Conservation (phyloP, 352 stramenopile genomes). For the Saprolegnia diclina region DNA sequence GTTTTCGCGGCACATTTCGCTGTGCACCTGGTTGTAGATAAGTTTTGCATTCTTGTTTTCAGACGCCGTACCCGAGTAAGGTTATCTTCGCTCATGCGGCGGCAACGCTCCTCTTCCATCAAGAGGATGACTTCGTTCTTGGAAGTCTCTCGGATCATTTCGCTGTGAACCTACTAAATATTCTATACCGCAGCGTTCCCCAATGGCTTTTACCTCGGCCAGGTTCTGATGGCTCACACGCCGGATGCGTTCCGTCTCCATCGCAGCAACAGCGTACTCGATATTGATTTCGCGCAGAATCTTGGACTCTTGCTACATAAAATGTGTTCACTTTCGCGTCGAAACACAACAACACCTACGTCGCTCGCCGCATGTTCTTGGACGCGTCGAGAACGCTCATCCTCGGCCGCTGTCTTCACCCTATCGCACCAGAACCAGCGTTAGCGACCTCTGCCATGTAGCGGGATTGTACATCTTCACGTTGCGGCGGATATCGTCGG, state of each 20-base stretch:
- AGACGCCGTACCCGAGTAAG: neutral
- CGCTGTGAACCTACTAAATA: conserved; percentile 10
- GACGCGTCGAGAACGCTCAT: conserved; percentile 50
- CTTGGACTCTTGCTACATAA: conserved; percentile 40
- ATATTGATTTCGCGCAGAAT: conserved; percentile 74
- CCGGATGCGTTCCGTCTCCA: conserved; percentile 56
- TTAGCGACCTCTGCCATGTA: neutral
- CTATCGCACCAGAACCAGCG: conserved; percentile 28
- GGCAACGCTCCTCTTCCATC: conserved; percentile 21
- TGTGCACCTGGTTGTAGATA: conserved; percentile 37
- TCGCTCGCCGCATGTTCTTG: conserved; percentile 31
- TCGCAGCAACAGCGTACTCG: conserved; percentile 50
- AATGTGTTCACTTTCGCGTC: neutral
- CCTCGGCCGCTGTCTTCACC: conserved; percentile 46
- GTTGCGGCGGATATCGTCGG: conserved; percentile 3
- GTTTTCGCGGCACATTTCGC: conserved; percentile 50
- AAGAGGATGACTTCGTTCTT: conserved; percentile 6
- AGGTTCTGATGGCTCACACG: conserved; percentile 60
- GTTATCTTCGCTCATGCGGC: conserved; percentile 20
- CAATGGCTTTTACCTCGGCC: conserved; percentile 26
- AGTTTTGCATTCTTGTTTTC: too few species aligned
- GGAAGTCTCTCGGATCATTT: conserved; percentile 8
- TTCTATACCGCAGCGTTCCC: neutral
- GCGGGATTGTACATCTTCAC: neutral
- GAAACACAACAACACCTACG: neutral